phyloP scores from a whole-genome alignment of 1,284 basidiomycete genomes.

The Leccinum pallidistipes region DNA sequence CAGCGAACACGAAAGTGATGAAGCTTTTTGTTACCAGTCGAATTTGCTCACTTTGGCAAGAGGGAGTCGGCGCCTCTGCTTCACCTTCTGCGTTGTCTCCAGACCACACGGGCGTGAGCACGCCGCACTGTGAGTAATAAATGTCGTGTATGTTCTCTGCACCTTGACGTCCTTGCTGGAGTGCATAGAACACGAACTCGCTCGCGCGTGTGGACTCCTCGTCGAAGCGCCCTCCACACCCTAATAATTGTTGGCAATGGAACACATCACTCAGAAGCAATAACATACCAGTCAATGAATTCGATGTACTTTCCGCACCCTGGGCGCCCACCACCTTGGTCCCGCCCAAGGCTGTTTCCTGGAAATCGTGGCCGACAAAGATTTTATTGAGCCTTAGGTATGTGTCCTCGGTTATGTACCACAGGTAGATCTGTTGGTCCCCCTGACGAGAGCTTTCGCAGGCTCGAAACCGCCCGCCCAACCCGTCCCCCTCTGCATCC shows the following conservation, averaged over 20 bases:
- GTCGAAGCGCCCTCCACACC: constrained; percentile 23
- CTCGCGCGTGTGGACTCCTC: constrained; percentile 21
- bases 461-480: no score
- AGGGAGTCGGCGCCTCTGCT: constrained; percentile 13
- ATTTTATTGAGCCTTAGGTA: constrained; percentile 19
- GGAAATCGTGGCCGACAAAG: constrained; percentile 20
- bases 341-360: constrained; percentile 17
- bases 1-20: no score
- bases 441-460: no score
- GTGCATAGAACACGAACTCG: constrained; percentile 24
- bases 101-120: constrained; percentile 14
- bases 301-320: constrained; percentile 23
- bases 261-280: not conserved
- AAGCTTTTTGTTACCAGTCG: no score
- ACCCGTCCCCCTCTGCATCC: no score
- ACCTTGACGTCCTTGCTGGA: constrained; percentile 17
- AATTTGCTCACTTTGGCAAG: constrained; percentile 12
- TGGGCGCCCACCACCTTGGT: constrained; percentile 14
- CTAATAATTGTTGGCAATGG: not conserved
- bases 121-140: constrained; percentile 23
- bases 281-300: constrained; percentile 17
- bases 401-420: constrained; percentile 24
- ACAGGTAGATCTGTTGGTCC: constrained; percentile 8
- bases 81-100: constrained; percentile 19
- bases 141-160: constrained; percentile 24